Conservation (phyloP, 495 filamentous ascomycete genomes). For the Xylaria longipes region DNA sequence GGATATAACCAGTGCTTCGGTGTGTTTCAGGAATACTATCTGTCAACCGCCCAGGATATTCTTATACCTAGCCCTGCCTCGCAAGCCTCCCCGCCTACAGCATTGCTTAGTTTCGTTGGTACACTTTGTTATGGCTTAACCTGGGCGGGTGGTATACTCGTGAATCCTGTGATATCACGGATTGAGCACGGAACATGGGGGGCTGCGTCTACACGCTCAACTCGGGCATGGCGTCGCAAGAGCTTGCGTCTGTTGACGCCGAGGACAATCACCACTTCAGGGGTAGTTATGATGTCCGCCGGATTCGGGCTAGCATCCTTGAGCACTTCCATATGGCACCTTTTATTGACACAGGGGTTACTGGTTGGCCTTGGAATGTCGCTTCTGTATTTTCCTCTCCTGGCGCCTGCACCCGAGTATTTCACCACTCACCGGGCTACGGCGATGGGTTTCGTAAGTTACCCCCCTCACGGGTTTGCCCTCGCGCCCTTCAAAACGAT, state of each 20-base stretch:
- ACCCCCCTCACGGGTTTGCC: not conserved
- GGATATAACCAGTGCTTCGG: conserved; percentile 58
- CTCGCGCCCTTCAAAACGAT: not conserved
- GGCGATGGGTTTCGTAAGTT: conserved; percentile 54
- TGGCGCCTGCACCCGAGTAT: conserved; percentile 56
- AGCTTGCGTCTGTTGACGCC: conserved; percentile 35
- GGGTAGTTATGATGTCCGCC: conserved; percentile 43
- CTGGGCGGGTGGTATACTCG: conserved; percentile 56
- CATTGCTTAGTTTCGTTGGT: conserved; percentile 57
- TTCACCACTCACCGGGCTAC: conserved; percentile 55
- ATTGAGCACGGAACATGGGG: conserved; percentile 42
- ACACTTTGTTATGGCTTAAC: conserved; percentile 56
- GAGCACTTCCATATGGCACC: conserved; percentile 50
- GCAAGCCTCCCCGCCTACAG: conserved; percentile 41
- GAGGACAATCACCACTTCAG: conserved; percentile 41
- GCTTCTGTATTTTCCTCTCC: conserved; percentile 56
- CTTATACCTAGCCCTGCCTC: conserved; percentile 40
- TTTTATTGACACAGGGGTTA: conserved; percentile 57
- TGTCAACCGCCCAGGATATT: conserved; percentile 47
- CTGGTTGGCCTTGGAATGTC: conserved; percentile 56
- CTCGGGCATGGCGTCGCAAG: conserved; percentile 35
- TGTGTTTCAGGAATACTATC: conserved; percentile 58
- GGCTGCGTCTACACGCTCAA: conserved; percentile 27
- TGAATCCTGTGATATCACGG: conserved; percentile 56
- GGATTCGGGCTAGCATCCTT: conserved; percentile 49